These are phyloP conservation scores for Scutellaria barbata DNA, from an alignment of 257 asterid genomes.

Conservation along the genomic window DNA sequence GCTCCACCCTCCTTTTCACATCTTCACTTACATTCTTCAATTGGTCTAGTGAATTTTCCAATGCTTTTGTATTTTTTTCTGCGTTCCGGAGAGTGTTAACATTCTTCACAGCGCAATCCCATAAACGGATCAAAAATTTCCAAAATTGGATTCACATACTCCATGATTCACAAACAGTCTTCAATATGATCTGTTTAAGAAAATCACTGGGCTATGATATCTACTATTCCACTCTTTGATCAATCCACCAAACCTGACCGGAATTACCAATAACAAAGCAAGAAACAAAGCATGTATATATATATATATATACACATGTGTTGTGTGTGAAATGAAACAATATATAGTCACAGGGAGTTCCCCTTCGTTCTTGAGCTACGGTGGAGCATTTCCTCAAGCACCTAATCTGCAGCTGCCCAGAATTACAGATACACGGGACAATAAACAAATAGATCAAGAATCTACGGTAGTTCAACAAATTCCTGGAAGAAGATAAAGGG, in stretches of 20 bases:
- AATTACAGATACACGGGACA: neutral
- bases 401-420: neutral
- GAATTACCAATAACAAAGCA: neutral
- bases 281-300: neutral
- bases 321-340: neutral
- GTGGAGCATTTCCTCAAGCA: neutral
- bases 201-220: neutral
- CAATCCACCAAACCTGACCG: neutral
- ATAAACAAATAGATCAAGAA: neutral
- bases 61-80: constrained; percentile 7
- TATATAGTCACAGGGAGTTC: neutral
- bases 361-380: neutral
- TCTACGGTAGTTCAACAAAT: neutral
- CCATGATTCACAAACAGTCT: constrained; percentile 20
- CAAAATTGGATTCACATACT: constrained; percentile 27
- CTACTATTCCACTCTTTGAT: too few species aligned
- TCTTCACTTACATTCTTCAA: constrained; percentile 34
- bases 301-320: neutral
- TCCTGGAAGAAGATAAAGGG: neutral
- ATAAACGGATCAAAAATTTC: constrained; percentile 32
- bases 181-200: neutral
- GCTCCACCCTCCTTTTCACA: constrained; percentile 31
- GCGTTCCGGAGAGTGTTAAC: constrained; percentile 5
- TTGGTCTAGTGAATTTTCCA: constrained; percentile 22
- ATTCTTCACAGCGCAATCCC: constrained; percentile 30